A percentile compares a stretch with the other conserved stretches of the same genome.
These are phyloP conservation scores for Rickenella mellea DNA, from an alignment of 768 basidiomycete species.

Conservation along the genomic window DNA sequence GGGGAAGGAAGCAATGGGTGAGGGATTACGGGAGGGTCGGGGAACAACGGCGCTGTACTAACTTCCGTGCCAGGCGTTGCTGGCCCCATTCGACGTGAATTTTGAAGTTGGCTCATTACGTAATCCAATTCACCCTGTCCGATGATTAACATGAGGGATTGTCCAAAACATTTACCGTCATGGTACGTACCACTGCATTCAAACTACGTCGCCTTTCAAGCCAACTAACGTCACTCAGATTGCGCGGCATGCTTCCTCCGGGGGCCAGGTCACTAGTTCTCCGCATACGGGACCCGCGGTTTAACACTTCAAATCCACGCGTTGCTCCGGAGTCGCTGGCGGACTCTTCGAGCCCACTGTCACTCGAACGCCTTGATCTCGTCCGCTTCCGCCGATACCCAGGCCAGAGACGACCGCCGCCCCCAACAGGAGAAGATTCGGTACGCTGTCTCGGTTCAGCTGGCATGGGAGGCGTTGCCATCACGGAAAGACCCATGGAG, in stretches of 20 bases:
- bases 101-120: constrained; percentile 47
- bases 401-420: no score
- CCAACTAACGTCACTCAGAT: constrained; percentile 72
- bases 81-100: constrained; percentile 31
- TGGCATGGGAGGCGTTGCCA: constrained; percentile 15
- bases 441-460: constrained; percentile 31
- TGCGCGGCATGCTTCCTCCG: constrained; percentile 27
- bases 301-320: constrained; percentile 43
- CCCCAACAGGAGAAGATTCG: not conserved
- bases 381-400: no score
- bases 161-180: constrained; percentile 5
- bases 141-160: constrained; percentile 6
- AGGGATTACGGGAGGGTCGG: constrained; percentile 15
- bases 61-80: constrained; percentile 47
- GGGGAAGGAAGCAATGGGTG: constrained; percentile 25
- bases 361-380: constrained; percentile 37
- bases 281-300: constrained; percentile 31
- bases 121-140: constrained; percentile 68
- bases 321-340: constrained; percentile 33
- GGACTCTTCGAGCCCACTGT: constrained; percentile 29
- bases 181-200: constrained; percentile 51
- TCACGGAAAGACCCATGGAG: no score
- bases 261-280: constrained; percentile 5
- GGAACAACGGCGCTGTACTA: constrained; percentile 26
- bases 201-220: constrained; percentile 63